Percentiles rank a stretch among this genome's conserved stretches.
These are phyloP conservation scores for Microcos paniculata DNA, from an alignment of 345 rosid species.

Conservation along the genomic window DNA sequence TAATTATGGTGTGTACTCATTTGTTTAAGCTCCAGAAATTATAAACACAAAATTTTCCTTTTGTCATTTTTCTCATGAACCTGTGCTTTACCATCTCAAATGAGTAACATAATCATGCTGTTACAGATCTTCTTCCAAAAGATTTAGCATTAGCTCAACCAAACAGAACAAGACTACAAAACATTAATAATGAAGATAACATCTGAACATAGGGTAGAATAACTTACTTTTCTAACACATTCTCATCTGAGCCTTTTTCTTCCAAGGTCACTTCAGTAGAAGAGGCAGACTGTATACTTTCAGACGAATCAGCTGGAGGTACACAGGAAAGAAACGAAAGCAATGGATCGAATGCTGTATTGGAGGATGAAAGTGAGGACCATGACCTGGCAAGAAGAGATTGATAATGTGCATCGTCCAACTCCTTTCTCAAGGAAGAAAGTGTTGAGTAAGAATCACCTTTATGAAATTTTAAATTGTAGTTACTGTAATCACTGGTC, in stretches of 20 bases:
- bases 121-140: neutral
- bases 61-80: neutral
- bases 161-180: neutral
- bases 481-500: conserved; percentile 60
- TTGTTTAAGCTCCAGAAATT: neutral
- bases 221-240: conserved; percentile 36
- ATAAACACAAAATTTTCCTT: neutral
- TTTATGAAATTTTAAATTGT: conserved; percentile 45
- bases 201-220: neutral
- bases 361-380: conserved; percentile 38
- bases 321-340: conserved; percentile 45
- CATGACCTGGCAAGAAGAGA: conserved; percentile 35
- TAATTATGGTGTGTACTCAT: neutral
- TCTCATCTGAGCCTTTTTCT: conserved; percentile 34
- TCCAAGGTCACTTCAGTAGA: conserved; percentile 23
- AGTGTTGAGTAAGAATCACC: conserved; percentile 34
- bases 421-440: conserved; percentile 40
- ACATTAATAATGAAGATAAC: neutral
- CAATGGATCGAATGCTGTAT: conserved; percentile 42
- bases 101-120: neutral
- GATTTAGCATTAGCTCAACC: conserved; percentile 2
- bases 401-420: conserved; percentile 39
- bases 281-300: conserved; percentile 26
- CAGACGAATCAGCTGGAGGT: conserved; percentile 30
- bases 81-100: neutral